Percentiles rank a stretch among this genome's conserved stretches.
phyloP scores from a whole-genome alignment of 1,139 yeast species.

The Suhomyces yuchorum region DNA sequence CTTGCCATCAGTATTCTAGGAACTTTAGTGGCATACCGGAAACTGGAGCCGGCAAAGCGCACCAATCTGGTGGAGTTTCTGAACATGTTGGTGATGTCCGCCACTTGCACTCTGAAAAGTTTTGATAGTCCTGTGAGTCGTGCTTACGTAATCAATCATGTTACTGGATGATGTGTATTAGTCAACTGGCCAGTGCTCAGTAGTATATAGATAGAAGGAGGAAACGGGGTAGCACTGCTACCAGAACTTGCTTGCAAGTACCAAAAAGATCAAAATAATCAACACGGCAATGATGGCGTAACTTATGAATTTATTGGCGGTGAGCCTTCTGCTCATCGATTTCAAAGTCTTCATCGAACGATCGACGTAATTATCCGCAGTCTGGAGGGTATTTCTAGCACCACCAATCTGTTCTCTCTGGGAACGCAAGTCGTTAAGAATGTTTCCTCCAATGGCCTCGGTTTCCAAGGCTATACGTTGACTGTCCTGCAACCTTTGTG shows the following conservation, averaged over 20 bases:
- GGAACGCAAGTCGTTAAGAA: slow-evolving; percentile 82
- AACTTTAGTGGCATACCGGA: not conserved
- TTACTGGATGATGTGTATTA: slow-evolving; percentile 1
- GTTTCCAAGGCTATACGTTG: slow-evolving; percentile 93
- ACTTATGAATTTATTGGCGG: slow-evolving; percentile 92
- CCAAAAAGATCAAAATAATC: slow-evolving; percentile 78
- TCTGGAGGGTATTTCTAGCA: slow-evolving; percentile 78
- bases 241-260: slow-evolving; percentile 84
- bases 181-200: not conserved
- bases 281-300: slow-evolving; percentile 94
- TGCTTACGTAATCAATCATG: slow-evolving; percentile 5
- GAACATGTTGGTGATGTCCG: slow-evolving; percentile 9
- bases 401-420: slow-evolving; percentile 92
- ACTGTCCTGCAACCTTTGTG: slow-evolving; percentile 82
- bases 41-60: slow-evolving; percentile 2
- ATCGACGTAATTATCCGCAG: slow-evolving; percentile 93
- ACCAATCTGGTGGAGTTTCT: slow-evolving; percentile 10
- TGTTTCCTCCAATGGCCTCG: slow-evolving; percentile 88
- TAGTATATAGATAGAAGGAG: not conserved
- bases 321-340: slow-evolving; percentile 90
- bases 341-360: slow-evolving; percentile 83
- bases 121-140: slow-evolving; percentile 1
- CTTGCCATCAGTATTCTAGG: slow-evolving; percentile 6
- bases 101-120: slow-evolving; percentile 1
- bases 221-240: slow-evolving; percentile 22